Evolutionary conservation across 202 grass and related monocot species (phyloP), one percentile per base, ranked within the genome.

Genomic region (Setaria italica): DNA sequence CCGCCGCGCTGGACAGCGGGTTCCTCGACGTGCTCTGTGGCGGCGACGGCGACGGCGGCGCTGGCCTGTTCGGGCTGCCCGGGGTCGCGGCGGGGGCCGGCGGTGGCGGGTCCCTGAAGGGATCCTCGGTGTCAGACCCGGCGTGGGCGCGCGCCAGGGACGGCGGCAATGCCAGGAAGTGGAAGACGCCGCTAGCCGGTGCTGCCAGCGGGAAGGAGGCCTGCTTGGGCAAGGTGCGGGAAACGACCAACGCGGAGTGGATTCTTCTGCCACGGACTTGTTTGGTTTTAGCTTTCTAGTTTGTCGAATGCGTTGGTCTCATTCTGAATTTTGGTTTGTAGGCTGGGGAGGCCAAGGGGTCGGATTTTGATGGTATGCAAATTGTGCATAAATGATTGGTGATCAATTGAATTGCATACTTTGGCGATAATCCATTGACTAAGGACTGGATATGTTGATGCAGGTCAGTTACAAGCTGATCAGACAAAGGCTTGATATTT

Each of bases 121-220:
- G 93, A 2, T 92, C 93, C 5, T 90, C 93, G 12, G 88, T 95
- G 48, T 95, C 93, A 29, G 93, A 95, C 85, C 85, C 85, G 16
- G 90, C 82, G 32, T 91, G 85, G 85, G 82, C 81, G 35, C 45
- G 67, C 63, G 45, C 55, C 21, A 55, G 47, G 0, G 76, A 79
- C 87, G 70, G 19, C 76, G 55, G 63, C 71, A 91, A 88, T 81
- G 89, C 56, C 13, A 88, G 56, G 81, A 91, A 91, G 71, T 43
- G 89, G 70, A 91, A 84, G 70, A 70, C 85, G 25, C 70, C 90
- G 25, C 70, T 88, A 11, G 84, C 82, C 14, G 69, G n/a, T 1
- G 30, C 21, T 25, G 39, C 14, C 55, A 74, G 65, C 43, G 74
- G 45, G 53, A 92, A 93, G 73, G 89, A 72, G 55, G 47, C 74